These are phyloP conservation scores for Tricholoma bakamatsutake DNA, from an alignment of 768 basidiomycete genomes.

Conservation along the genomic window DNA sequence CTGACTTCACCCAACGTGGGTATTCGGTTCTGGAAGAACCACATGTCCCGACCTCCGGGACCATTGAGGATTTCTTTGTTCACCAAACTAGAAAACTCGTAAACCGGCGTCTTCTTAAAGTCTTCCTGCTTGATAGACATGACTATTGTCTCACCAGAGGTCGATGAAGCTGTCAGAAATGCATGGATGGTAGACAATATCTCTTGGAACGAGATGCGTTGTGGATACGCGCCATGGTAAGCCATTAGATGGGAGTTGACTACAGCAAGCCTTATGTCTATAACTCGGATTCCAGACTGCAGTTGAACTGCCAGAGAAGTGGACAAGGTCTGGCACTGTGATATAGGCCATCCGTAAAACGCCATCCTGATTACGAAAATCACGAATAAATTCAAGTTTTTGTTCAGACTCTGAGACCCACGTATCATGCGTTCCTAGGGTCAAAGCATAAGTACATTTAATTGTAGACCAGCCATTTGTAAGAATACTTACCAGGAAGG, in stretches of 20 bases:
- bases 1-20: conserved; percentile 80
- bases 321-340: conserved; percentile 72
- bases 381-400: not conserved
- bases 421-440: conserved; percentile 65
- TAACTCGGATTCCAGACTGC: conserved; percentile 67
- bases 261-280: conserved; percentile 78
- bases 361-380: conserved; percentile 52
- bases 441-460: conserved; percentile 1
- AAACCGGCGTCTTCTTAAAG: conserved; percentile 36
- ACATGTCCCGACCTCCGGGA: conserved; percentile 55
- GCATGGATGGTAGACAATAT: conserved; percentile 56
- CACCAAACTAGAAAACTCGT: conserved; percentile 59
- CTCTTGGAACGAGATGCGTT: conserved; percentile 59
- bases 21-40: conserved; percentile 79
- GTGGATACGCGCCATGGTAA: conserved; percentile 74
- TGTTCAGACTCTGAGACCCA: conserved; percentile 25
- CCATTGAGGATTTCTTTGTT: conserved; percentile 55
- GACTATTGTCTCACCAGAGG: conserved; percentile 69
- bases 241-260: conserved; percentile 58
- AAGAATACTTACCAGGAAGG: conserved; percentile 58
- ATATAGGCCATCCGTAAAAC: conserved; percentile 79
- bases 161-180: conserved; percentile 55
- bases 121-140: conserved; percentile 92
- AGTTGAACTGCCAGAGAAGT: conserved; percentile 68
- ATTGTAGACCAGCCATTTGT: conserved; percentile 10